Evolutionary conservation across 495 filamentous ascomycete genomes (phyloP).

Genomic region (Hyaloscypha variabilis): DNA sequence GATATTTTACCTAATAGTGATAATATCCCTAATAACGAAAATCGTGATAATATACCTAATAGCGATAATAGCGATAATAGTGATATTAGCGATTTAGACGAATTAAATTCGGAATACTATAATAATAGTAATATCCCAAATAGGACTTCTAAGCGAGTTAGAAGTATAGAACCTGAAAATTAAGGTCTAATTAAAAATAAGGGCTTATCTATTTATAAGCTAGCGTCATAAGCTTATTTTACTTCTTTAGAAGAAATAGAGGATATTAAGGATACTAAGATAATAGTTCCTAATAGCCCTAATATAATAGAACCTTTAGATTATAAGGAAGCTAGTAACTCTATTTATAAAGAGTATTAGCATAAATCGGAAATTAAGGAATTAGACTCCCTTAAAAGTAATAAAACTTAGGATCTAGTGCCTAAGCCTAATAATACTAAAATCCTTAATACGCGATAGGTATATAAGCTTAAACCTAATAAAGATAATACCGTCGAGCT

Average conservation of each 20-base stretch:
- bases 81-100: neutral
- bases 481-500: neutral
- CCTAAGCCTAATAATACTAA: neutral
- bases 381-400: neutral
- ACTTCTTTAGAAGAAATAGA: no score
- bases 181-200: neutral
- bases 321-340: neutral
- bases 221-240: neutral
- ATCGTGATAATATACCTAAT: neutral
- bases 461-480: neutral
- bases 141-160: no score
- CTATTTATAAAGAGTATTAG: neutral
- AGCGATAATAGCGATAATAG: neutral
- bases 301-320: neutral
- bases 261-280: no score
- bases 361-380: neutral
- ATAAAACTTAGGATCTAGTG: neutral
- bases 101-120: neutral
- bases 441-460: neutral
- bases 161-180: neutral
- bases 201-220: neutral
- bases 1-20: neutral
- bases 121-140: no score
- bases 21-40: no score
- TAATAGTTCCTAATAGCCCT: no score